phyloP scores from a whole-genome alignment of 371 early-diverging fungal species.

The Rhizopus sp. region DNA sequence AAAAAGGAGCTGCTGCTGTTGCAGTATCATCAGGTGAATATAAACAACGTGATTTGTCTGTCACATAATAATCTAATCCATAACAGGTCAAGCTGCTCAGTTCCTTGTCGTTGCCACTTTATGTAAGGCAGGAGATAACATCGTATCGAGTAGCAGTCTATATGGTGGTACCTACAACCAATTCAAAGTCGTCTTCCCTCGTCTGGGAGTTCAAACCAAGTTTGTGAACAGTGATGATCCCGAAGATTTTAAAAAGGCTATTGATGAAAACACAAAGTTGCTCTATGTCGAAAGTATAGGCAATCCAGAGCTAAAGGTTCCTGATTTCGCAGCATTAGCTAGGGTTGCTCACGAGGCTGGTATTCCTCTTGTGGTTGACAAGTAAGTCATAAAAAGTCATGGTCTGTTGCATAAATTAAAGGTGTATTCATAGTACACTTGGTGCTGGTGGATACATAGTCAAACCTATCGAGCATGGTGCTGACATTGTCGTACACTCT shows the following conservation, averaged over 20 bases:
- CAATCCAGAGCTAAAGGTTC: conserved; percentile 83
- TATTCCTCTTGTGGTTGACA: conserved; percentile 90
- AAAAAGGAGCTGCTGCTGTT: conserved; percentile 72
- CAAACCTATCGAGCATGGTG: conserved; percentile 86
- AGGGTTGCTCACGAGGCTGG: conserved; percentile 78
- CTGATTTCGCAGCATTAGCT: conserved; percentile 82
- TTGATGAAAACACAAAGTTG: conserved; percentile 86
- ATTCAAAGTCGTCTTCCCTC: conserved; percentile 80
- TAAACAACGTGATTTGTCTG: not conserved
- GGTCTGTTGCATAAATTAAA: conserved; percentile 12
- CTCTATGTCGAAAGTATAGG: conserved; percentile 88
- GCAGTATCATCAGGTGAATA: conserved; percentile 50
- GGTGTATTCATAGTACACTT: conserved; percentile 78
- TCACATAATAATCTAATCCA: not conserved
- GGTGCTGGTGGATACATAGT: conserved; percentile 89
- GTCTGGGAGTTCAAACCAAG: conserved; percentile 78
- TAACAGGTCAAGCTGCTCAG: conserved; percentile 76
- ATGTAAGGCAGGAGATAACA: conserved; percentile 80
- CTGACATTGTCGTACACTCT: conserved; percentile 89
- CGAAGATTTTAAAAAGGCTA: conserved; percentile 59
- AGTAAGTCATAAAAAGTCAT: conserved; percentile 34
- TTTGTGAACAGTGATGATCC: conserved; percentile 77
- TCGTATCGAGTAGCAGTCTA: conserved; percentile 74
- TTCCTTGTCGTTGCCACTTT: conserved; percentile 78
- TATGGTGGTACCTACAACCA: conserved; percentile 92